phyloP scores from a whole-genome alignment of 805 yeast genomes.

The Kodamaea sagamina region DNA sequence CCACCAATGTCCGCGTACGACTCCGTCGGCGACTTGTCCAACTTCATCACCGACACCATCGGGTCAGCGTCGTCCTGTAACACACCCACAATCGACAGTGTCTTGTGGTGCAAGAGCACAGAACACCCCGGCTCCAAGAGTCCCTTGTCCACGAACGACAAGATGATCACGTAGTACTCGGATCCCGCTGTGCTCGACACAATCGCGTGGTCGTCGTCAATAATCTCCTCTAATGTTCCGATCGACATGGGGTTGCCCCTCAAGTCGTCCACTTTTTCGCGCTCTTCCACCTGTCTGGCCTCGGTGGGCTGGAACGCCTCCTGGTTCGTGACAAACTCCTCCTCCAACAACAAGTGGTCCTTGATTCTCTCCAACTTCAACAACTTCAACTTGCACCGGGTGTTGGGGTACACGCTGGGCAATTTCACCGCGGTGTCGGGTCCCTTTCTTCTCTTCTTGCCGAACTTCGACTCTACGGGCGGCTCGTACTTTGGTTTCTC shows the following conservation, averaged over 20 bases:
- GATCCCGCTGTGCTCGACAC: slow-evolving; percentile 96
- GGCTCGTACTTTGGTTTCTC: slow-evolving; percentile 98
- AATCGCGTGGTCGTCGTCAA: slow-evolving; percentile 98
- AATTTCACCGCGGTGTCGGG: slow-evolving; percentile 82
- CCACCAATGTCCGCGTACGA: slow-evolving; percentile 98
- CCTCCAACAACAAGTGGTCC: slow-evolving; percentile 92
- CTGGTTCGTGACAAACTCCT: slow-evolving; percentile 92
- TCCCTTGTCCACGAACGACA: slow-evolving; percentile 96
- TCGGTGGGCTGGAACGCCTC: slow-evolving; percentile 95
- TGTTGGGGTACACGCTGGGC: slow-evolving; percentile 87
- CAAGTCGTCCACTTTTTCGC: slow-evolving; percentile 91
- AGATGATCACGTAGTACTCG: slow-evolving; percentile 92
- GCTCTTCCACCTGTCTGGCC: slow-evolving; percentile 93
- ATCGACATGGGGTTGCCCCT: slow-evolving; percentile 96
- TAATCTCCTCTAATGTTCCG: slow-evolving; percentile 94
- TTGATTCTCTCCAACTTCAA: slow-evolving; percentile 94
- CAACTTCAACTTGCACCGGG: slow-evolving; percentile 89
- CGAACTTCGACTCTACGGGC: slow-evolving; percentile 92
- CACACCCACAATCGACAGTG: slow-evolving; percentile 97
- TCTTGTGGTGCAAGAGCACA: slow-evolving; percentile 90
- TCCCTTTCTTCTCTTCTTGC: slow-evolving; percentile 91
- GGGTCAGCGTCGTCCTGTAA: slow-evolving; percentile 97
- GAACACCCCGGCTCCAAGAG: slow-evolving; percentile 96
- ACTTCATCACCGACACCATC: slow-evolving; percentile 95
- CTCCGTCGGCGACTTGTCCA: slow-evolving; percentile 97